Evolutionary conservation across 768 basidiomycete species (phyloP).

Genomic region (Rhizopogon roseolus): DNA sequence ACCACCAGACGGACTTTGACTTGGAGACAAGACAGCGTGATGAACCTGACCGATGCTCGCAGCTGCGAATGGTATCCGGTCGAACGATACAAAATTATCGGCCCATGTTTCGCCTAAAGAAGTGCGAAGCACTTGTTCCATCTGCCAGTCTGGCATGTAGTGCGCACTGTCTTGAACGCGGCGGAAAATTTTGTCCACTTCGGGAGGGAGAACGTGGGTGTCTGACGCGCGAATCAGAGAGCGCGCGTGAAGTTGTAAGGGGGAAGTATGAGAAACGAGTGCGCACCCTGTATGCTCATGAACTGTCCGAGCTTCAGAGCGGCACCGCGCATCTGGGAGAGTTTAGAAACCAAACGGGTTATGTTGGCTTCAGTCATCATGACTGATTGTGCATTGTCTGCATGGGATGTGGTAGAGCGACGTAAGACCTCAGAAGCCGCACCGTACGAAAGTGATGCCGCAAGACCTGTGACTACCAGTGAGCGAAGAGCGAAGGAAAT

Average conservation of each 20-base stretch:
- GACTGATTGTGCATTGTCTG: slow-evolving; percentile 40
- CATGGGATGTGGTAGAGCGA: slow-evolving; percentile 45
- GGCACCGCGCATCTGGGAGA: slow-evolving; percentile 95
- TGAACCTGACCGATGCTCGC: slow-evolving; percentile 97
- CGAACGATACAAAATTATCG: slow-evolving; percentile 66
- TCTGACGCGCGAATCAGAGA: slow-evolving; percentile 42
- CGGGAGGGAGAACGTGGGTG: slow-evolving; percentile 81
- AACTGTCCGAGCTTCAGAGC: slow-evolving; percentile 97
- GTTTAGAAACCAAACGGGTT: slow-evolving; percentile 81
- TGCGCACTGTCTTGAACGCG: slow-evolving; percentile 93
- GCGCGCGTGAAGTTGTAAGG: neutral
- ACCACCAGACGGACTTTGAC: slow-evolving; percentile 47
- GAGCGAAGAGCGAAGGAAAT: neutral
- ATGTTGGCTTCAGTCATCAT: slow-evolving; percentile 93
- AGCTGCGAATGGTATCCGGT: slow-evolving; percentile 86
- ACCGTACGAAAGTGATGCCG: slow-evolving; percentile 83
- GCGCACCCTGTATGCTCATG: slow-evolving; percentile 86
- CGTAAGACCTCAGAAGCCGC: slow-evolving; percentile 85
- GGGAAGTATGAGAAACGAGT: neutral
- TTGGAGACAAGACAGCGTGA: slow-evolving; percentile 53
- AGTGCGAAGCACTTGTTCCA: slow-evolving; percentile 80
- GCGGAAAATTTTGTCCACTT: slow-evolving; percentile 84
- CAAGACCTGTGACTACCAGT: slow-evolving; percentile 58
- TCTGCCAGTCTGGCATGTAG: slow-evolving; percentile 99
- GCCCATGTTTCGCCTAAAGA: slow-evolving; percentile 78